Evolutionary conservation across 441 rosid genomes (phyloP).

Genomic region (Aleurites moluccanus): DNA sequence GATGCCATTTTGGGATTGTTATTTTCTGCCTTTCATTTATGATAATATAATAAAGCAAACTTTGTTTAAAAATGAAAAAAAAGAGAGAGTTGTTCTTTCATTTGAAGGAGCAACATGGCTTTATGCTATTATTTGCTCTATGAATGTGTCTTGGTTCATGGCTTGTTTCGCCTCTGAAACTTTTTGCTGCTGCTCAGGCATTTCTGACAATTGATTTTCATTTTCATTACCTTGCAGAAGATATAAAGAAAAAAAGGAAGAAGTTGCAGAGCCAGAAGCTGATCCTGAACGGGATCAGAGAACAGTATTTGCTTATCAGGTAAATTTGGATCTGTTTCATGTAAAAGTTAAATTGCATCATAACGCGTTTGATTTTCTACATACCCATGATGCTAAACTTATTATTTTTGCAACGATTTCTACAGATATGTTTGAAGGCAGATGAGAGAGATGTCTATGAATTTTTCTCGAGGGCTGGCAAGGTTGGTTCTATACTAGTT

Average conservation of each 20-base stretch:
- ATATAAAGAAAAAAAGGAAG: conserved; percentile 82
- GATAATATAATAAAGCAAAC: conserved; percentile 3
- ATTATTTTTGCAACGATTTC: conserved; percentile 16
- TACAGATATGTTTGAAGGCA: conserved; percentile 91
- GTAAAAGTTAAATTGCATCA: not conserved
- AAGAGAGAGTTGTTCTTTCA: conserved; percentile 1
- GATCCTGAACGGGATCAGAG: conserved; percentile 99
- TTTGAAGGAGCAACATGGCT: conserved; percentile 12
- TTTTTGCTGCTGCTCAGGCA: conserved; percentile 9
- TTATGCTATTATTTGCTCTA: not conserved
- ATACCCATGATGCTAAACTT: not conserved
- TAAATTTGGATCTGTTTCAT: conserved; percentile 23
- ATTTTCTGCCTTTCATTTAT: conserved; percentile 17
- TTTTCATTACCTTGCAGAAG: conserved; percentile 55
- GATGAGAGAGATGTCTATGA: conserved; percentile 93
- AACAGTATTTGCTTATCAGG: conserved; percentile 99
- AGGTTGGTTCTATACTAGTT: conserved; percentile 49
- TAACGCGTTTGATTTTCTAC: not conserved
- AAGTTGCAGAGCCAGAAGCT: conserved; percentile 77
- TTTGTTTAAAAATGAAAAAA: not conserved
- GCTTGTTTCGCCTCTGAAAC: conserved; percentile 12
- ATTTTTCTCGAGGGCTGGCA: conserved; percentile 97
- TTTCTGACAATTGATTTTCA: conserved; percentile 22
- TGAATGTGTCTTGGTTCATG: conserved; percentile 13
- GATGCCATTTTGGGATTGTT: conserved; percentile 44